Conservation (phyloP, 2,329 filamentous ascomycete species). For the Botryosphaeria dothidea region DNA sequence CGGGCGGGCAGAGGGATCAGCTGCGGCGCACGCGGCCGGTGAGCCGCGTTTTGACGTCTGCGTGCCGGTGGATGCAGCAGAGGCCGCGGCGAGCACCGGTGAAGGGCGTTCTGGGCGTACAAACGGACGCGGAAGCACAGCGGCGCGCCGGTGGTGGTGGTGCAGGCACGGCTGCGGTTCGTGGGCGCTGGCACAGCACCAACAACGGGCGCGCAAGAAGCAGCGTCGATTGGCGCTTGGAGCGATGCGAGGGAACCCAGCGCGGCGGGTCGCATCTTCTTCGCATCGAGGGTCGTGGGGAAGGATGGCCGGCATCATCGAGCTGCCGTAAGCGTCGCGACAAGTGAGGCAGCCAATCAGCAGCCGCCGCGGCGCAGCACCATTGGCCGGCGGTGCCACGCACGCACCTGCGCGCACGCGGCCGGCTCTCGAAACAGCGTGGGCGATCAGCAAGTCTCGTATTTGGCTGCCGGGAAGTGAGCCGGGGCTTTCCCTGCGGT, state of each 20-base stretch:
- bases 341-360: constrained; percentile 6
- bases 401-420: neutral
- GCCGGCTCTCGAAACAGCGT: constrained; percentile 16
- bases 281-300: constrained; percentile 9
- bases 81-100: neutral
- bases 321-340: neutral
- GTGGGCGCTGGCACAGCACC: neutral
- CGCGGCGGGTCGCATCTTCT: constrained; percentile 7
- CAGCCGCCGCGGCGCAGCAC: neutral
- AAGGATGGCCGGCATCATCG: constrained; percentile 9
- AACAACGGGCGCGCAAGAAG: neutral
- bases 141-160: constrained; percentile 1
- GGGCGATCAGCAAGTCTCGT: constrained; percentile 10
- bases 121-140: constrained; percentile 1
- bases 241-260: constrained; percentile 11
- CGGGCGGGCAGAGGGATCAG: neutral
- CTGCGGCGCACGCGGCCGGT: neutral
- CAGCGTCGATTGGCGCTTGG: constrained; percentile 1
- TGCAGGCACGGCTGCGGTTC: constrained; percentile 1
- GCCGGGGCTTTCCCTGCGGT: constrained; percentile 3
- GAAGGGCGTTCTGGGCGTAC: neutral
- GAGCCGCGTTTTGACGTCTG: constrained; percentile 4
- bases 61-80: neutral
- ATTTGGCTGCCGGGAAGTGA: neutral
- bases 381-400: neutral